A percentile compares a stretch with the other conserved stretches of the same genome.
Conservation (phyloP, 768 basidiomycete species). For the Phaeotremella skinneri region DNA sequence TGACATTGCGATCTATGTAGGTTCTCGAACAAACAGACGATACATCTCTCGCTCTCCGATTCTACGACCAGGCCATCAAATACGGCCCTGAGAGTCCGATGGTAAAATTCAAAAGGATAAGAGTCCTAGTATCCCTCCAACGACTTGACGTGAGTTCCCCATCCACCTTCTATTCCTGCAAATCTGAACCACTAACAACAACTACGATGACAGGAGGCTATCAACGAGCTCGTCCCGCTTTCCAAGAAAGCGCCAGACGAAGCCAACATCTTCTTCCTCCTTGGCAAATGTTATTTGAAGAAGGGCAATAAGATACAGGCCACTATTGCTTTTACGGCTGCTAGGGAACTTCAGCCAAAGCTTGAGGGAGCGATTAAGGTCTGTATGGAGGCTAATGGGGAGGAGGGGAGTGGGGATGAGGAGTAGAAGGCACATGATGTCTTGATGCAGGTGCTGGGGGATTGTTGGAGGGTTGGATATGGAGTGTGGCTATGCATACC, state of each 20-base stretch:
- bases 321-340: constrained; percentile 79
- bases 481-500: neutral
- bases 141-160: constrained; percentile 68
- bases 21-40: constrained; percentile 83
- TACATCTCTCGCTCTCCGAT: constrained; percentile 66
- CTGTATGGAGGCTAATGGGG: constrained; percentile 58
- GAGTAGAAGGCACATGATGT: constrained; percentile 18
- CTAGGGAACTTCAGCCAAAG: constrained; percentile 91
- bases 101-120: constrained; percentile 88
- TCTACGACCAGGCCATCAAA: constrained; percentile 77
- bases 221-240: constrained; percentile 75
- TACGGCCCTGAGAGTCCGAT: constrained; percentile 84
- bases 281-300: constrained; percentile 85
- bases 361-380: constrained; percentile 63
- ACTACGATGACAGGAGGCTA: constrained; percentile 63
- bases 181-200: constrained; percentile 41
- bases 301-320: constrained; percentile 75
- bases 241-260: constrained; percentile 85
- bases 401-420: constrained; percentile 60
- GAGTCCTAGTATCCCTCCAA: constrained; percentile 80
- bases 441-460: neutral
- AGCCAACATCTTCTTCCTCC: constrained; percentile 92
- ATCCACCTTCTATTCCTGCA: neutral
- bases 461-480: neutral
- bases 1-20: constrained; percentile 54